Evolutionary conservation across 768 basidiomycete genomes (phyloP).

Genomic region (Leccinum olivaceopallidum): DNA sequence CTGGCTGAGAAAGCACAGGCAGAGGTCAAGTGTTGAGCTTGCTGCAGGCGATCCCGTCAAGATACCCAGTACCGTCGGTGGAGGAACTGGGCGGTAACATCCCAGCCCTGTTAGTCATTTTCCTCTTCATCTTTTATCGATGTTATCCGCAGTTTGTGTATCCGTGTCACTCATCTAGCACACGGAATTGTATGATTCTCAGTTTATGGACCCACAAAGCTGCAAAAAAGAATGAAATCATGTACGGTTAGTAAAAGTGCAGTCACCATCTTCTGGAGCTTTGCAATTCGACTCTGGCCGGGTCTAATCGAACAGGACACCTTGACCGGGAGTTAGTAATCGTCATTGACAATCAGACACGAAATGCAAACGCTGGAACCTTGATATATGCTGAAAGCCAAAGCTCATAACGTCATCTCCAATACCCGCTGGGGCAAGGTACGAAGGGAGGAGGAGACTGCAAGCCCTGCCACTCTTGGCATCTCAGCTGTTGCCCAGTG

Average conservation of each 20-base stretch:
- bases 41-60: no score
- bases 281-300: not conserved
- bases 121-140: not conserved
- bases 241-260: not conserved
- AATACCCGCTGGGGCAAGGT: not conserved
- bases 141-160: not conserved
- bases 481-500: not conserved
- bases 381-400: no score
- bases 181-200: not conserved
- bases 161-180: not conserved
- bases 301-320: not conserved
- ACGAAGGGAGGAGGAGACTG: not conserved
- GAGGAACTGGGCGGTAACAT: no score
- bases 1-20: conserved; percentile 17
- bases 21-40: conserved; percentile 10
- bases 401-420: no score
- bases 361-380: no score
- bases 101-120: not conserved
- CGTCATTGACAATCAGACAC: no score
- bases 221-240: not conserved
- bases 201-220: not conserved
- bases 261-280: not conserved
- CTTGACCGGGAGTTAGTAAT: not conserved
- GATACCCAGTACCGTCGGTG: no score
- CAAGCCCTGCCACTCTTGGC: not conserved